Percentiles rank a stretch among this genome's conserved stretches.
These are phyloP conservation scores for Teunomyces gatunensis DNA, from an alignment of 805 yeast genomes.

Conservation along the genomic window DNA sequence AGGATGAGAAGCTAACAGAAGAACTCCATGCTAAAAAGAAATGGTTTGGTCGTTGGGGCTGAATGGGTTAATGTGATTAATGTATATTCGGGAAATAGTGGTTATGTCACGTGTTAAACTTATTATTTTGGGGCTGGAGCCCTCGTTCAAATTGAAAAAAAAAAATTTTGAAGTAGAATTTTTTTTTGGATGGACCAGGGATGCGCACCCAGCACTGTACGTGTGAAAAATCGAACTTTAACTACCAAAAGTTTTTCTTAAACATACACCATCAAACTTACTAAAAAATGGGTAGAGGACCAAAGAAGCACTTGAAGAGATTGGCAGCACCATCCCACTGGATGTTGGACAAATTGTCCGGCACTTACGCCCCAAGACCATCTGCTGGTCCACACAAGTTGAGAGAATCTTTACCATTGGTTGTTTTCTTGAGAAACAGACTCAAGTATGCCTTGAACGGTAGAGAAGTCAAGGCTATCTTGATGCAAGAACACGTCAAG, in stretches of 20 bases:
- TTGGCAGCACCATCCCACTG: slow-evolving; percentile 38
- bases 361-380: slow-evolving; percentile 35
- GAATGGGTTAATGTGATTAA: not conserved
- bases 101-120: not conserved
- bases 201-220: not conserved
- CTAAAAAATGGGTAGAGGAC: slow-evolving; percentile 72
- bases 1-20: slow-evolving; percentile 23
- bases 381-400: slow-evolving; percentile 35
- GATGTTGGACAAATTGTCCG: slow-evolving; percentile 39
- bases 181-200: not conserved
- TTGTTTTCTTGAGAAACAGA: slow-evolving; percentile 34
- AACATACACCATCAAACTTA: not conserved
- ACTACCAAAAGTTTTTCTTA: not conserved
- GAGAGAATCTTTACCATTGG: slow-evolving; percentile 34
- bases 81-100: not conserved
- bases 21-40: slow-evolving; percentile 19
- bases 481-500: no score
- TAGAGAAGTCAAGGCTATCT: no score
- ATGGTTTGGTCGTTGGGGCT: slow-evolving; percentile 32
- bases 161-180: not conserved
- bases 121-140: not conserved
- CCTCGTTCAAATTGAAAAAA: not conserved
- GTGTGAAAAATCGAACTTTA: not conserved
- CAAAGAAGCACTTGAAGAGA: slow-evolving; percentile 41
- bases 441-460: slow-evolving; percentile 19